Base-by-base conservation (phyloP, 1,284 basidiomycete genomes). In the Leccinum holopus region DNA sequence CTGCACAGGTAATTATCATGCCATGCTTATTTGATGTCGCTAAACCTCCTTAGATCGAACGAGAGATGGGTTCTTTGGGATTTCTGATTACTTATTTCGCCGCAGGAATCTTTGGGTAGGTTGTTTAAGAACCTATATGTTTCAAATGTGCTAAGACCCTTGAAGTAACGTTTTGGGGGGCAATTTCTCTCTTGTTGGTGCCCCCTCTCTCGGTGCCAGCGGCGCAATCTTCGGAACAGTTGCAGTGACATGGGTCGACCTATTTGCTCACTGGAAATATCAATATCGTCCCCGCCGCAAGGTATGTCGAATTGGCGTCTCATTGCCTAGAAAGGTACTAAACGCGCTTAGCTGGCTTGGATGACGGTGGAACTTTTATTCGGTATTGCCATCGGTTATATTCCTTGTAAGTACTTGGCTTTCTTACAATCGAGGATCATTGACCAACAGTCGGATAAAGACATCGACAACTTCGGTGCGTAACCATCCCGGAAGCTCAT, bases 211-310 rank as follows among this genome's bases (percentile, higher is more conserved):
- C 1, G 97, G 97, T 54, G 97, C 96, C 1, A 92, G 89, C 68
- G 95, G 97, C 8, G 94, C 95, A 1, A 94, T 98, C 61, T 97
- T 98, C 64, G 95, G 95, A 2, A 94, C 92, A 39, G 84, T 96
- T 62, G 94, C 92, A 2, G 92, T 94, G 21, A 87, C 86, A 21
- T 92, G 90, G 84, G 88, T 97, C 2, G 97, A 99, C 73, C 78
- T 99, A 35, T 82, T 94, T 57, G 88, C 95, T 30, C 97, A 99
- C 72, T 98, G 96, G 96, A 84, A 87, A 69, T 91, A 95, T 71
- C 88, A 94, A 57, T 87, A 90, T 69, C 81, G 86, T 62, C 95
- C 95, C 11, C 85, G 82, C 30, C 82, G 87, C 65, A 93, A 87
- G 82, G 92, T 91, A 69, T 60, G 68, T 55, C 52, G 37, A 5